Conservation (phyloP, 495 filamentous ascomycete species). For the Penicillium riverlandense region DNA sequence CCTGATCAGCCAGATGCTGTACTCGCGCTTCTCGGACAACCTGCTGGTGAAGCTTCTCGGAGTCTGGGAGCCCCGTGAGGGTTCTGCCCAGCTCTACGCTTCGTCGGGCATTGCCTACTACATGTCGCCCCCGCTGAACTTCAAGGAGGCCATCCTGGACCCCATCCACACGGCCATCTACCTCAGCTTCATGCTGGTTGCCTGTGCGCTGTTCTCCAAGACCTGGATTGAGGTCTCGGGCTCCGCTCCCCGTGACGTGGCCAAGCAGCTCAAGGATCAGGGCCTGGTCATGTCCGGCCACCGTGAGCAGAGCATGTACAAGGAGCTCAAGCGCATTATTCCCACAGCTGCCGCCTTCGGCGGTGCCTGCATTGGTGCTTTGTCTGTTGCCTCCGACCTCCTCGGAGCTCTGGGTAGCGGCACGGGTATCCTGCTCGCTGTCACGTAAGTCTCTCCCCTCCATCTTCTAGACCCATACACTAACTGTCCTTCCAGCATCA, state of each 20-base stretch:
- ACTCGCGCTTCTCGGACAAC: constrained; percentile 97
- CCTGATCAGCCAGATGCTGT: constrained; percentile 97
- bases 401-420: constrained; percentile 94
- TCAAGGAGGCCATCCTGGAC: constrained; percentile 92
- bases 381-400: constrained; percentile 92
- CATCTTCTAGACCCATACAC: background rate
- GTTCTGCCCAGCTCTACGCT: constrained; percentile 90
- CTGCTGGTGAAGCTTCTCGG: constrained; percentile 93
- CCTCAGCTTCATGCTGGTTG: constrained; percentile 92
- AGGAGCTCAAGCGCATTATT: constrained; percentile 98
- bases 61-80: constrained; percentile 97
- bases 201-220: constrained; percentile 98
- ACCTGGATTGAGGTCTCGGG: constrained; percentile 99
- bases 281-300: constrained; percentile 99
- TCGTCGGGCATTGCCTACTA: constrained; percentile 93
- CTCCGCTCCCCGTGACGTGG: constrained; percentile 93
- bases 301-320: constrained; percentile 99
- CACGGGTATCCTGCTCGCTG: constrained; percentile 95
- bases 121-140: constrained; percentile 97
- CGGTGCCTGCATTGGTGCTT: constrained; percentile 96
- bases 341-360: constrained; percentile 97
- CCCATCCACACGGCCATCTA: constrained; percentile 95
- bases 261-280: constrained; percentile 99
- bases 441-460: constrained; percentile 68
- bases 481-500: constrained; percentile 58